Percentiles rank a stretch among this genome's conserved stretches.
Evolutionary conservation across 257 asterid species (phyloP).

Genomic region (Solanum pinnatisectum): DNA sequence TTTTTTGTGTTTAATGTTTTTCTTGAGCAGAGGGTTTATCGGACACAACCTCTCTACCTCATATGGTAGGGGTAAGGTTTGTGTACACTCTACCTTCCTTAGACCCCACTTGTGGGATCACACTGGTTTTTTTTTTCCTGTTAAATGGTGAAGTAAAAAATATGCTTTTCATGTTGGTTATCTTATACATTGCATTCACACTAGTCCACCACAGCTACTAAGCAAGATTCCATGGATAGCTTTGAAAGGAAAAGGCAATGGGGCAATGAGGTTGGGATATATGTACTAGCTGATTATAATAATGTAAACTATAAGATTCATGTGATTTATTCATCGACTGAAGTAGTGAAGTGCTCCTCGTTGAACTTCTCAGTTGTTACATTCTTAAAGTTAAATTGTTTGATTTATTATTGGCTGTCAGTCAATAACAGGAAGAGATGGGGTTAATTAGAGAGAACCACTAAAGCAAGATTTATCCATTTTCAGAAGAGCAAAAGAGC

Average conservation of each 20-base stretch:
- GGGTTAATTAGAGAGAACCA: not conserved
- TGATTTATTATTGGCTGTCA: not conserved
- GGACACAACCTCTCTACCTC: not conserved
- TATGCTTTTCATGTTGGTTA: not conserved
- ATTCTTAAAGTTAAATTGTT: not conserved
- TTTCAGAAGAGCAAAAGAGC: not conserved
- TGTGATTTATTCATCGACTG: not conserved
- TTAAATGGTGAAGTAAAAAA: not conserved
- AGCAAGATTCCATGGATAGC: not conserved
- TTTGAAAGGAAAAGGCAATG: not conserved
- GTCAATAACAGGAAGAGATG: not conserved
- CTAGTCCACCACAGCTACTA: not conserved
- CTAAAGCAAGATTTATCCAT: not conserved
- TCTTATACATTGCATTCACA: not conserved
- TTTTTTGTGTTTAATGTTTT: not conserved
- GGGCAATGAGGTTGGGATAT: not conserved
- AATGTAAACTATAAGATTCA: not conserved
- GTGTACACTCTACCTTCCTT: not conserved
- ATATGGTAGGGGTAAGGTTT: not conserved
- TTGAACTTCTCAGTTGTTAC: not conserved
- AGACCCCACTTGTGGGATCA: not conserved
- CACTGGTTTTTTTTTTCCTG: not conserved
- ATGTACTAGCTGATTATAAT: not conserved
- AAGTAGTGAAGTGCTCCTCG: not conserved
- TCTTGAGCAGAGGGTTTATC: not conserved